Base-by-base conservation (phyloP, 352 stramenopile species). In the Stramenopiles sp. region DNA sequence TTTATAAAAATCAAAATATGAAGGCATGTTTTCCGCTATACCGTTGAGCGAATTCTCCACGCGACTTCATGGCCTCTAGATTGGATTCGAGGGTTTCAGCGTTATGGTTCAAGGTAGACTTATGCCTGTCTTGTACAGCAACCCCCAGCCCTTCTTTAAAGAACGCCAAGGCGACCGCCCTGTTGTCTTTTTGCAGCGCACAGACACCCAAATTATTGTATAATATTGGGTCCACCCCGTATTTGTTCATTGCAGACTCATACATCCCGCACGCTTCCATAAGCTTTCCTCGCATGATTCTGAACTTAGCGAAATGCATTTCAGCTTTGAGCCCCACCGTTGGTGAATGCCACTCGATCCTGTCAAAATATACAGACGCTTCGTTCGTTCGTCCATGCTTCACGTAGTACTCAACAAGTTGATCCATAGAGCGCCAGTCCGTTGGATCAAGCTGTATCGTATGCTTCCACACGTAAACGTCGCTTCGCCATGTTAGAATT, bases 381-480 rank as follows among this genome's bases (percentile, higher is more conserved):
- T 63, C 12, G 25, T 63, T 25, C 12, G 25, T 25, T 18, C 25
- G 25, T 18, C 25, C 25, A 18, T 63, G 12, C 25, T 63, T 63
- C 43, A 63, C 43, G 25, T 63, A 63, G 25, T 18, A 63, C 25
- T 63, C 43, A 18, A 63, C 43, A 12, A 79, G 1, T 37, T 53
- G 76, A 31, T 86, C 80, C 37, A 86, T 73, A n/a, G 82, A 76
- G 4, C 83, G 80, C 83, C 83, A 88, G 73, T 87, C 83, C 6
- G 81, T 78, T 0, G 81, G 82, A 43, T 88, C 83, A 74, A 81
- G 43, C 43, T 63, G 12, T 12, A 25, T 63, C 12, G 12, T 63
- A 25, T 63, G 43, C 12, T 12, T 63, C 43, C 43, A 63, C 25
- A 63, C 12, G 12, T 12, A 18, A 18, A 63, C 25, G 25, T 63